Conservation (phyloP, 2,329 filamentous ascomycete species). For the Botryotinia globosa region DNA sequence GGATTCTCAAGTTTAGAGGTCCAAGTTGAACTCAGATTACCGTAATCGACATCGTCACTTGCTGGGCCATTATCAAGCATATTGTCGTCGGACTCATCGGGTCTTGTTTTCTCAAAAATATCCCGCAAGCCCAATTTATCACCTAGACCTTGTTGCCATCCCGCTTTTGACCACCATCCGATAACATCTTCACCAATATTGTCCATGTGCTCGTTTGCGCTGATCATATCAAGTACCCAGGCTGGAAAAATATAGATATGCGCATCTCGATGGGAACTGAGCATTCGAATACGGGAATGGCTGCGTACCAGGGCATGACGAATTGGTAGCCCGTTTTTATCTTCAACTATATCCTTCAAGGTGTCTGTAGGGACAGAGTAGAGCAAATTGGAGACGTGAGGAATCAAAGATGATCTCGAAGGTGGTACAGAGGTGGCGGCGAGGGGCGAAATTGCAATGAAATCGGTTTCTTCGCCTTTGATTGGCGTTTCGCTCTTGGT, state of each 20-base stretch:
- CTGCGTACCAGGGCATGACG: slow-evolving; percentile 73
- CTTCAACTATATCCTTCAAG: slow-evolving; percentile 76
- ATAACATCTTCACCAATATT: slow-evolving; percentile 88
- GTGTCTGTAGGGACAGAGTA: slow-evolving; percentile 86
- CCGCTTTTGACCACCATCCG: slow-evolving; percentile 92
- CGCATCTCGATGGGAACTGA: slow-evolving; percentile 82
- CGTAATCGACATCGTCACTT: slow-evolving; percentile 34
- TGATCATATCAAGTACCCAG: slow-evolving; percentile 85
- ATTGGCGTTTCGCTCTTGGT: slow-evolving; percentile 73
- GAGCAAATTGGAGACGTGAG: slow-evolving; percentile 73
- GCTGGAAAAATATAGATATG: slow-evolving; percentile 93
- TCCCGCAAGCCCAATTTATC: slow-evolving; percentile 72
- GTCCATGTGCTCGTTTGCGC: slow-evolving; percentile 76
- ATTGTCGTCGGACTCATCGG: slow-evolving; percentile 41
- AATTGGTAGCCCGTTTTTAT: slow-evolving; percentile 68
- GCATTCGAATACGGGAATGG: slow-evolving; percentile 74
- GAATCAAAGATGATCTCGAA: slow-evolving; percentile 62
- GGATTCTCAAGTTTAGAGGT: slow-evolving; percentile 30
- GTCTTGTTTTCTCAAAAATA: slow-evolving; percentile 53
- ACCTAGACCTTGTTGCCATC: slow-evolving; percentile 79
- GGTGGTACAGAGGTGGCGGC: slow-evolving; percentile 55
- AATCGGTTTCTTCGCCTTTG: slow-evolving; percentile 91
- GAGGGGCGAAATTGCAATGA: slow-evolving; percentile 74
- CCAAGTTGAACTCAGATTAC: slow-evolving; percentile 36
- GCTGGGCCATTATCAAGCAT: slow-evolving; percentile 34